Evolutionary conservation across 495 filamentous ascomycete genomes (phyloP).

Genomic region (Rusavskia elegans): DNA sequence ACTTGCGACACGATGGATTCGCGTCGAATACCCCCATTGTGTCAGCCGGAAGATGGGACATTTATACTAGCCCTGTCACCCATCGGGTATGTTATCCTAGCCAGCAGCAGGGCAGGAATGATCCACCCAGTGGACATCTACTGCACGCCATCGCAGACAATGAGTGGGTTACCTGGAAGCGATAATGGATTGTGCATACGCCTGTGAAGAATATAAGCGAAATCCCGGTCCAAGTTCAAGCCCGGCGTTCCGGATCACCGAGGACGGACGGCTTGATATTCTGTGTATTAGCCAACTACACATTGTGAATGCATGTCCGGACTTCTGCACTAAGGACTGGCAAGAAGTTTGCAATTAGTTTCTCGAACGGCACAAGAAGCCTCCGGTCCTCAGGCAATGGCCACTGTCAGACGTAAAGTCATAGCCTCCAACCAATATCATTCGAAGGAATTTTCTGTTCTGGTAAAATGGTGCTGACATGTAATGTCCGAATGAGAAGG

Average conservation of each 20-base stretch:
- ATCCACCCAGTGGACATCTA: background rate
- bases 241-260: background rate
- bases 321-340: background rate
- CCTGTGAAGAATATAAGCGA: background rate
- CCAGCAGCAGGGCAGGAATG: background rate
- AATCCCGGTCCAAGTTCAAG: background rate
- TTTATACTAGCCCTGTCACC: background rate
- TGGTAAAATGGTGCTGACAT: no score
- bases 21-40: background rate
- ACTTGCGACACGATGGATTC: background rate
- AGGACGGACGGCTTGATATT: background rate
- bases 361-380: background rate
- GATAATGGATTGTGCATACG: background rate
- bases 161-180: background rate
- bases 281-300: background rate
- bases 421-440: no score
- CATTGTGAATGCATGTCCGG: background rate
- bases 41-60: conserved; percentile 1
- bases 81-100: background rate
- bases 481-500: no score
- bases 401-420: no score
- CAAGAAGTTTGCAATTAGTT: background rate
- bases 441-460: no score
- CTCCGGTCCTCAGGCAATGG: no score
- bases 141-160: background rate